Base-by-base conservation (phyloP, 2,329 filamentous ascomycete species). In the Aurifilum marmelostoma region DNA sequence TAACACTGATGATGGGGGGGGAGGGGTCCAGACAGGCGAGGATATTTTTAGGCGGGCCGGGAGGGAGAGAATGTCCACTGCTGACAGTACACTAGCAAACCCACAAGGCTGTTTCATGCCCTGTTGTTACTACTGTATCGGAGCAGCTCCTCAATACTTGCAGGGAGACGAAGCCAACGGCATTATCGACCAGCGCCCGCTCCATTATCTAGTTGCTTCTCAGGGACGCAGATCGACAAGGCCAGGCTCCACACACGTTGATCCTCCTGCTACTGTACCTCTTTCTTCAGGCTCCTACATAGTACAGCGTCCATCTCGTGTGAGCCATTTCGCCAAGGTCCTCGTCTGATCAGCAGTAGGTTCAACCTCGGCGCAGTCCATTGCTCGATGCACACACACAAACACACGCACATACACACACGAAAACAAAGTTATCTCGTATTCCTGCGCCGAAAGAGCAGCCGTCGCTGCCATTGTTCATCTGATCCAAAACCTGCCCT, bases 41-140 rank as follows among this genome's bases (percentile, higher is more conserved):
- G 24, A 64, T 62, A 62, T 62, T 66, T 32, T 66, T 50, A 37
- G 39, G 47, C 34, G 24, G n/a, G 24, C 24, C 4, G 52, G 50
- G 7, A n/a, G 61, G 47, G 27, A 29, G 29, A 24, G 39, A 52
- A 60, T 43, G 39, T n/a, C 59, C 59, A 43, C 59, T 41, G 59
- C 32, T 41, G 34, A 43, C 39, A 41, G 32, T 18, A n/a, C 34
- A 43, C 34, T 27, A 27, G 24, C 59, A 18, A 37, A 5, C 27
- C 37, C 59, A 62, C 59, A 8, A 9, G 24, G n/a, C 32, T 7
- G 59, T 41, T 27, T 41, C 37, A 39, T 37, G n/a, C 37, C 37
- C 24, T 37, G 39, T 14, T 56, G 59, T 43, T 16, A 27, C 54
- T 29, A 11, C 54, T 21, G 24, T 12, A 16, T 16, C 24, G 24